A percentile compares a stretch with the other conserved stretches of the same genome.
Evolutionary conservation across 495 filamentous ascomycete genomes (phyloP).

Genomic region (Friedmanniomyces endolithicus): DNA sequence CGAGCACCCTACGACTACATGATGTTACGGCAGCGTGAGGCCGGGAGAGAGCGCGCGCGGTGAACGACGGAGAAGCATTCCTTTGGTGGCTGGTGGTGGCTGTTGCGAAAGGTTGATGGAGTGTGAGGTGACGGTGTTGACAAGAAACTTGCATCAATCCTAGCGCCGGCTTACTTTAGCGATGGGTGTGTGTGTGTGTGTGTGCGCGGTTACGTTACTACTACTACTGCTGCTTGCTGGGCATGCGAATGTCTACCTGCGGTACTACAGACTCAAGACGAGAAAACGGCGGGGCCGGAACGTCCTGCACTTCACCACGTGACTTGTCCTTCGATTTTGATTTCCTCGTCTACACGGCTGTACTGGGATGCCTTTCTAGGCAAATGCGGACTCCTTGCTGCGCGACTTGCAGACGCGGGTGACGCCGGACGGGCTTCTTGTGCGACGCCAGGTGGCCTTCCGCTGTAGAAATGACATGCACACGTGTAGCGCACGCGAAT

Average conservation of each 20-base stretch:
- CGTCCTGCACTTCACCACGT: background rate
- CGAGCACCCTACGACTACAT: constrained; percentile 2
- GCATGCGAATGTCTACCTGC: background rate
- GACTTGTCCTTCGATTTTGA: background rate
- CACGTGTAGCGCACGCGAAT: background rate
- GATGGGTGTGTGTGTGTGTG: background rate
- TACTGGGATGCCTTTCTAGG: background rate
- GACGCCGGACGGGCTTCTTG: background rate
- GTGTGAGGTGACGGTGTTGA: background rate
- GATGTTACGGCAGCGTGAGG: constrained; percentile 8
- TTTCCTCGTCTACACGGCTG: background rate
- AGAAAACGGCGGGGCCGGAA: background rate
- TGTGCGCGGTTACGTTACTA: no score
- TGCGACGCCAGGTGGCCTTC: background rate
- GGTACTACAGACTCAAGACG: background rate
- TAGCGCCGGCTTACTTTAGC: constrained; percentile 1
- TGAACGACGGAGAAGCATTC: constrained; percentile 5
- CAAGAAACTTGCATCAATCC: background rate
- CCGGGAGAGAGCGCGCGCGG: background rate
- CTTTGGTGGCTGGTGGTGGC: constrained; percentile 2
- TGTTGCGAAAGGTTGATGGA: background rate
- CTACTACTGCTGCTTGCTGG: background rate
- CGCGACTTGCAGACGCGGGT: background rate
- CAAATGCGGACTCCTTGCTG: background rate
- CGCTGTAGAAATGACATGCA: background rate